A percentile compares a stretch with the other conserved stretches of the same genome.
Conservation (phyloP, 805 yeast genomes). For the Torulaspora quercuum region DNA sequence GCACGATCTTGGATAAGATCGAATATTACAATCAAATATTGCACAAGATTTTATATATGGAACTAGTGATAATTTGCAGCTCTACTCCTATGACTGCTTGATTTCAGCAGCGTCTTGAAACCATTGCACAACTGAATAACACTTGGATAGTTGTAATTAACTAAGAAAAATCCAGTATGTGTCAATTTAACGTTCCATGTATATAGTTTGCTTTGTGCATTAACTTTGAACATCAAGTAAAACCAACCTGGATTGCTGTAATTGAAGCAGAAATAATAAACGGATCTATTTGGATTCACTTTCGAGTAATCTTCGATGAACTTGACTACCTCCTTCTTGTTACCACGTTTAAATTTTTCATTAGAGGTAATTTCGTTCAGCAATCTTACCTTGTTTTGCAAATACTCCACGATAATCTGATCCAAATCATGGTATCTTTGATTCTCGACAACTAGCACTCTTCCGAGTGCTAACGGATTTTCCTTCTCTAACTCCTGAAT, state of each 20-base stretch:
- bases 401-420: constrained; percentile 83
- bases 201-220: constrained; percentile 59
- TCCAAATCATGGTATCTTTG: constrained; percentile 81
- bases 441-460: constrained; percentile 60
- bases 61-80: constrained; percentile 13
- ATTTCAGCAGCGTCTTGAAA: constrained; percentile 64
- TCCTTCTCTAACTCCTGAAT: constrained; percentile 71
- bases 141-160: constrained; percentile 81
- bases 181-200: constrained; percentile 91
- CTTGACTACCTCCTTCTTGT: constrained; percentile 72
- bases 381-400: constrained; percentile 76
- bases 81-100: constrained; percentile 28
- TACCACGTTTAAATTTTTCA: constrained; percentile 82
- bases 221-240: constrained; percentile 78
- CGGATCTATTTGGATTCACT: constrained; percentile 87
- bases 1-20: too few relatives aligned
- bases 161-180: constrained; percentile 79
- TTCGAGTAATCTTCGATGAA: constrained; percentile 86
- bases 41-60: too few relatives aligned
- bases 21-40: too few relatives aligned
- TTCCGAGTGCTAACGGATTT: constrained; percentile 59
- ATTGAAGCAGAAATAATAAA: constrained; percentile 87
- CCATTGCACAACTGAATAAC: constrained; percentile 90
- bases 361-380: constrained; percentile 80
- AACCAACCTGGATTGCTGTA: constrained; percentile 94